A percentile compares a stretch with the other conserved stretches of the same genome.
These are phyloP conservation scores for Colletotrichum theobromicola DNA, from an alignment of 2,329 filamentous ascomycete genomes.

Conservation along the genomic window DNA sequence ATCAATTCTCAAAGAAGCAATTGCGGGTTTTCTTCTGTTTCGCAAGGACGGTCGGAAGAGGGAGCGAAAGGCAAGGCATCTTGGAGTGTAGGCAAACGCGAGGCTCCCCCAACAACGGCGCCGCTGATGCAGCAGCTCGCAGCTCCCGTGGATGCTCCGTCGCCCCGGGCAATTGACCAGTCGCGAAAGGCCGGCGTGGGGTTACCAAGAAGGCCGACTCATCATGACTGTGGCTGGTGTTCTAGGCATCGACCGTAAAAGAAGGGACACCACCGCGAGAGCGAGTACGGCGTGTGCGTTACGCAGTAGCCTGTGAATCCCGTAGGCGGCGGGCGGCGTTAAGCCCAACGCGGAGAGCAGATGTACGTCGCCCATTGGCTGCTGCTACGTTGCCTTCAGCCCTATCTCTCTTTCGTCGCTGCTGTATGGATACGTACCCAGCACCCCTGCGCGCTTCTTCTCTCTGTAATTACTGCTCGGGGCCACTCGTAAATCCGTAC, in stretches of 20 bases:
- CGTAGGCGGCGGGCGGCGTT: background rate
- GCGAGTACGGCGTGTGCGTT: background rate
- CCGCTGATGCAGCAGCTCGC: background rate
- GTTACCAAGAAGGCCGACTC: background rate
- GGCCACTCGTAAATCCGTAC: constrained; percentile 15
- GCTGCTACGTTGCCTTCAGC: constrained; percentile 14
- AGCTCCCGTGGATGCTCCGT: background rate
- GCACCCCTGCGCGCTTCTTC: background rate
- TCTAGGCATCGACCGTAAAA: constrained; percentile 8
- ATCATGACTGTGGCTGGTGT: constrained; percentile 15
- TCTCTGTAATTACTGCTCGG: background rate
- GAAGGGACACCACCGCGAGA: constrained; percentile 1
- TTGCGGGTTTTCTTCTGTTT: background rate
- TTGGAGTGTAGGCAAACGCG: background rate
- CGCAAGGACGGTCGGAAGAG: background rate
- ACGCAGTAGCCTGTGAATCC: background rate
- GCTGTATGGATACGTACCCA: background rate
- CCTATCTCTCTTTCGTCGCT: background rate
- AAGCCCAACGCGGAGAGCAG: constrained; percentile 11
- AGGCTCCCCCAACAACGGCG: background rate
- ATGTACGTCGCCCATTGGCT: background rate
- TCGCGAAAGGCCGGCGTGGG: background rate
- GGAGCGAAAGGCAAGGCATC: background rate
- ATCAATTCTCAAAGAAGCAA: background rate
- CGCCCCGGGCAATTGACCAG: constrained; percentile 11